Evolutionary conservation across 495 filamentous ascomycete genomes (phyloP), one percentile per base, ranked within the genome.

Genomic region (Geopyxis carbonaria): DNA sequence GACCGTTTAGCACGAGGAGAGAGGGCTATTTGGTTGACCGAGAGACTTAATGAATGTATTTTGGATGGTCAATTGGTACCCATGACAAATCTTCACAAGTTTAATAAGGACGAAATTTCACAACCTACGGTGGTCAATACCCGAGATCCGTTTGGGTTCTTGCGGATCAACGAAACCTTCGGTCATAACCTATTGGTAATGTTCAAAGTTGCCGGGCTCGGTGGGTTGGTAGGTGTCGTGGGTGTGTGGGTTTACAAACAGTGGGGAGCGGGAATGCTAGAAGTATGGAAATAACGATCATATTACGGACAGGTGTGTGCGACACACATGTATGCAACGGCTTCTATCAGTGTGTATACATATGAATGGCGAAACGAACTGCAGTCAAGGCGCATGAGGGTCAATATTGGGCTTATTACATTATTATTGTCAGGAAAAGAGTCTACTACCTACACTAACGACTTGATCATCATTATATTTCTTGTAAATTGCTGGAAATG

Each of bases 11-110:
- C 76, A 5, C 63, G 68, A 4, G 69, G 66, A n/a, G 81, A 93
- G 45, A 66, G 80, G 20, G 77, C 79, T 8, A 59, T 77, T 11
- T 91, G 82, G 82, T 67, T 89, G 9, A 80, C 76, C 0, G 75
- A 86, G 55, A 65, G 69, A 46, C 58, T 92, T 1, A 69, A 70
- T 21, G 79, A 91, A 51, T 78, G 75, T 45, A 70, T 87, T 5
- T 59, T 73, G 13, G 78, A 87, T 45, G 79, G 80, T 1, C 75
- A 68, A 2, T 60, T 79, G 14, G 70, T 79, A 1, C 68, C 68
- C 24, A 55, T 65, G 27, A 58, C 58, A 0, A 53, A 63, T 16
- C 55, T 59, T 16, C 36, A 44, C 9, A 15, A 22, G 32, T 34
- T 36, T 48, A 25, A 32, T 28, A 14, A 46, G 36, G 14, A 25